Evolutionary conservation across 345 rosid species (phyloP).

Genomic region (Limnanthes douglasii): DNA sequence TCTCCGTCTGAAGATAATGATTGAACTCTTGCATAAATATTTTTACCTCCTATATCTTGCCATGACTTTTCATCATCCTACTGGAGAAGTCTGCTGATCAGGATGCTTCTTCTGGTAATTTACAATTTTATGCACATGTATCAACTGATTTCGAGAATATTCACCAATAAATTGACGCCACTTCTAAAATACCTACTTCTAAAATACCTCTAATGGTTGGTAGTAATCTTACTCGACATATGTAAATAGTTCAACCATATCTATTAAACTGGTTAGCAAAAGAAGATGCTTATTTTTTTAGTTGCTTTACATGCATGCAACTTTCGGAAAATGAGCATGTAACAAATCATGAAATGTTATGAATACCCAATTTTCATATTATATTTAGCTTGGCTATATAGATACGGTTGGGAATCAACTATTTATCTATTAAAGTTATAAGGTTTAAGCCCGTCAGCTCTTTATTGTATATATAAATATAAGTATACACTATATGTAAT

Average conservation of each 20-base stretch:
- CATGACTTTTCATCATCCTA: too few species aligned
- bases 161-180: slow-evolving; percentile 21
- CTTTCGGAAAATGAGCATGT: slow-evolving; percentile 44
- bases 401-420: too few species aligned
- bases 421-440: too few species aligned
- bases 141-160: slow-evolving; percentile 27
- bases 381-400: too few species aligned
- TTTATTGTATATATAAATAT: too few species aligned
- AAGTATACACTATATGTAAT: too few species aligned
- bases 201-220: too few species aligned
- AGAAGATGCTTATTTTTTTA: slow-evolving; percentile 34
- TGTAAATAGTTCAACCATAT: slow-evolving; percentile 27
- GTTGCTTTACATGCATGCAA: slow-evolving; percentile 36
- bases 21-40: too few species aligned
- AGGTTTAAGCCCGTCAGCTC: too few species aligned
- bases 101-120: slow-evolving; percentile 19
- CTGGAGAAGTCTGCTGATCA: too few species aligned
- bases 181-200: slow-evolving; percentile 17
- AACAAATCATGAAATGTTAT: slow-evolving; percentile 21
- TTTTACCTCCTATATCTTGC: too few species aligned
- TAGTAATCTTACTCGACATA: slow-evolving; percentile 18
- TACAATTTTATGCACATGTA: slow-evolving; percentile 20
- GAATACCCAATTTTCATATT: slow-evolving; percentile 19
- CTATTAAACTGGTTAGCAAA: slow-evolving; percentile 41
- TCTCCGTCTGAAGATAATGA: too few species aligned